These are phyloP conservation scores for Nothopassalora personata DNA, from an alignment of 2,329 filamentous ascomycete species.

Conservation along the genomic window DNA sequence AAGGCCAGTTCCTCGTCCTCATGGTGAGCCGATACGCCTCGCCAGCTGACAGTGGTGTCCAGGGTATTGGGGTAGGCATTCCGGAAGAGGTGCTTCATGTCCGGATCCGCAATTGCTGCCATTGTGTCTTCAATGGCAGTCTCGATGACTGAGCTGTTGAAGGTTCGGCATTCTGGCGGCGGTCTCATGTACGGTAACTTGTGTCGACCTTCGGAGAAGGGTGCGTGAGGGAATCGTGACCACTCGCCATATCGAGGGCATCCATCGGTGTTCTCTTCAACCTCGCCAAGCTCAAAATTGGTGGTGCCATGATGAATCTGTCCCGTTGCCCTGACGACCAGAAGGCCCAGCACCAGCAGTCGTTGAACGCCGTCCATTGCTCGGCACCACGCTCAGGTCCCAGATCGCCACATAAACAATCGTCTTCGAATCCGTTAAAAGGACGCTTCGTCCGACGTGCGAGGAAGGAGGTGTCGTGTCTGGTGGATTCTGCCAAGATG, in stretches of 20 bases:
- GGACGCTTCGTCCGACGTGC: neutral
- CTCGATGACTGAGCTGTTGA: constrained; percentile 33
- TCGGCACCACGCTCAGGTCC: neutral
- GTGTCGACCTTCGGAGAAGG: constrained; percentile 39
- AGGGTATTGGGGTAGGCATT: constrained; percentile 69
- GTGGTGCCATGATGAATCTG: constrained; percentile 1
- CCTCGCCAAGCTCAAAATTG: constrained; percentile 14
- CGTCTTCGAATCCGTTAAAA: neutral
- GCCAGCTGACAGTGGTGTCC: constrained; percentile 85
- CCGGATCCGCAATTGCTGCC: constrained; percentile 41
- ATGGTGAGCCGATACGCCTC: constrained; percentile 54
- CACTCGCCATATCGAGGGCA: constrained; percentile 41
- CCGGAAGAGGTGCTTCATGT: constrained; percentile 64
- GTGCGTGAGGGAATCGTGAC: constrained; percentile 34
- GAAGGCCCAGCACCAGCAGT: neutral
- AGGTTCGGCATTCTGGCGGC: constrained; percentile 39
- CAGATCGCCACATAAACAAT: neutral
- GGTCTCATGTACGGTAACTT: constrained; percentile 42
- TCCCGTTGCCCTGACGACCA: neutral
- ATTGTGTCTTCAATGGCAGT: constrained; percentile 29
- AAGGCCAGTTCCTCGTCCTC: constrained; percentile 88
- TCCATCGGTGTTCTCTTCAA: neutral
- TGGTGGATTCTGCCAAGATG: neutral
- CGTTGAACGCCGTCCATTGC: neutral
- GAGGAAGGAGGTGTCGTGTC: neutral